Conservation (phyloP, 225 moss, liverwort and hornwort genomes). For the Pleurozium schreberi region DNA sequence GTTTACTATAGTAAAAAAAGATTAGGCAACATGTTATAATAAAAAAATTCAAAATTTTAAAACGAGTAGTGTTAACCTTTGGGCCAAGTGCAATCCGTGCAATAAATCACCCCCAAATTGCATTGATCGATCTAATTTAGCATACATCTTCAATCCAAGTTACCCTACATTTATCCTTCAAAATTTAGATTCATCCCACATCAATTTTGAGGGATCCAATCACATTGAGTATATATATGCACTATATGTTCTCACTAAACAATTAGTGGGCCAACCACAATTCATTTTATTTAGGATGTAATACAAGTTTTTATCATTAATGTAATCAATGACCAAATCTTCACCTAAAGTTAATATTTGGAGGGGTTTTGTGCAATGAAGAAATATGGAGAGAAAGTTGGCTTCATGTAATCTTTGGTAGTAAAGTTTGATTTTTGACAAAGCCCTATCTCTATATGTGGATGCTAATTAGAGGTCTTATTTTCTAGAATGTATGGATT, state of each 20-base stretch:
- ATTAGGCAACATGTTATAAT: too few relatives aligned
- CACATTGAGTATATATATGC: accelerated
- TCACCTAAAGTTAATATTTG: background rate
- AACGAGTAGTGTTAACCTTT: accelerated
- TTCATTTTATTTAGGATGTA: background rate
- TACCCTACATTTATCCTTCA: background rate
- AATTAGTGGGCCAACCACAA: background rate
- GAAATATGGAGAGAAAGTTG: background rate
- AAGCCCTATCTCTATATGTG: accelerated
- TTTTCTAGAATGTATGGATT: background rate
- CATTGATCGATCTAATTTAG: background rate
- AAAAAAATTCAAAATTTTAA: background rate
- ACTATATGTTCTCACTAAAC: accelerated
- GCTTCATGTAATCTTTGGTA: background rate
- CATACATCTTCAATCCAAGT: background rate
- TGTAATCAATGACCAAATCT: background rate
- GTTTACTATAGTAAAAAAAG: background rate
- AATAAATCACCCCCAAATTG: background rate
- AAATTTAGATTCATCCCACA: background rate
- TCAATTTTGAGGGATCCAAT: background rate
- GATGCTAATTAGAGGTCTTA: background rate
- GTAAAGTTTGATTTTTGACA: accelerated
- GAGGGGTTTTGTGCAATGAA: background rate
- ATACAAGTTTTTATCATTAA: background rate
- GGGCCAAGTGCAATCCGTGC: background rate